Conservation (phyloP, 1,284 basidiomycete genomes). For the Boletus nobilissimus region DNA sequence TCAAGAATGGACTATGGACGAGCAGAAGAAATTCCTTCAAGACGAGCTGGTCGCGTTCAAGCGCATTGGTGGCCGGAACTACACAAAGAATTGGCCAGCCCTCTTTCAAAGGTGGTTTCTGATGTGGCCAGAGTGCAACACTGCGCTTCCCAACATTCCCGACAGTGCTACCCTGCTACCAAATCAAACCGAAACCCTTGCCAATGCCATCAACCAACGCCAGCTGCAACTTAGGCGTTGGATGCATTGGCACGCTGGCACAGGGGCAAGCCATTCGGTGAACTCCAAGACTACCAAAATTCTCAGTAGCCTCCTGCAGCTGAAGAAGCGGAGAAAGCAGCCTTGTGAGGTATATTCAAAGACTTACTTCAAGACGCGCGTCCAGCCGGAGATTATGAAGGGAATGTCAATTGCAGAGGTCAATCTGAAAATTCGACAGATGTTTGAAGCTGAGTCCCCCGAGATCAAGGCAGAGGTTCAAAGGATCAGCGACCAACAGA, state of each 20-base stretch:
- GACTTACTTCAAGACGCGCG: background rate
- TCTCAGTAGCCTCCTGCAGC: constrained; percentile 1
- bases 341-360: constrained; percentile 22
- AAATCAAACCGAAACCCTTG: background rate
- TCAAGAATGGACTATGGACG: too few relatives aligned
- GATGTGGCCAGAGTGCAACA: too few relatives aligned
- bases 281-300: constrained; percentile 14
- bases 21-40: too few relatives aligned
- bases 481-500: too few relatives aligned
- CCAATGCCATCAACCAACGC: background rate
- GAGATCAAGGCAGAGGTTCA: background rate
- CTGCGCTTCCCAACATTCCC: too few relatives aligned
- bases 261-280: background rate
- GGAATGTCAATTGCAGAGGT: background rate
- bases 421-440: constrained; percentile 2
- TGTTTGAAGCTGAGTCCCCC: background rate
- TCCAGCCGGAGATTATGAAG: background rate
- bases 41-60: too few relatives aligned
- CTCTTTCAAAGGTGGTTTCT: too few relatives aligned
- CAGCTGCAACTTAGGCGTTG: constrained; percentile 3
- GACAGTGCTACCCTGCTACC: background rate
- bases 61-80: too few relatives aligned
- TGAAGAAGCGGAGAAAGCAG: background rate
- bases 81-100: too few relatives aligned
- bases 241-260: constrained; percentile 18